These are phyloP conservation scores for Dactylorhiza incarnata DNA, from an alignment of 106 monocot species.

Conservation along the genomic window DNA sequence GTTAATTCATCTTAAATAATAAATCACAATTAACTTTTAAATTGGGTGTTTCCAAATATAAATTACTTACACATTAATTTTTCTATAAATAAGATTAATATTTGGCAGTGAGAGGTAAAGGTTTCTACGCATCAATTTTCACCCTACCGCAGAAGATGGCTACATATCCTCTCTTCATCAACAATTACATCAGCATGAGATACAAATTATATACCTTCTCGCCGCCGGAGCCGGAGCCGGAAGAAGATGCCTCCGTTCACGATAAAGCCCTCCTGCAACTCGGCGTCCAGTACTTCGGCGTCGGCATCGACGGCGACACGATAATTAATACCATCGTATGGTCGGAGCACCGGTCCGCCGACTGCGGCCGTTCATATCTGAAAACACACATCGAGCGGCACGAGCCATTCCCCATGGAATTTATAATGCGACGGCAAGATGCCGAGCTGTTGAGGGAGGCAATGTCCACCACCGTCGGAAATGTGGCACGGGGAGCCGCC, in stretches of 20 bases:
- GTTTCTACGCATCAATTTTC: no score
- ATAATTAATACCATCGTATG: background rate
- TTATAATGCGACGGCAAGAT: background rate
- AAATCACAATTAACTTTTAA: no score
- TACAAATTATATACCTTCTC: background rate
- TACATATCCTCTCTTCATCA: background rate
- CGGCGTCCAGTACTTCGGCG: background rate
- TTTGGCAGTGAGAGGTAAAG: no score
- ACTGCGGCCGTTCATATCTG: background rate
- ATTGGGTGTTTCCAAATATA: no score
- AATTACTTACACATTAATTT: no score
- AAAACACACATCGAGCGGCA: background rate
- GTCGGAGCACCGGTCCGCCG: background rate
- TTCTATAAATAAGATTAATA: no score
- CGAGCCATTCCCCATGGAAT: background rate
- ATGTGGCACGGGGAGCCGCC: background rate
- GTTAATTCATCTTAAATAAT: no score
- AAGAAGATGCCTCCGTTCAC: no score
- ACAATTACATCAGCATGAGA: background rate
- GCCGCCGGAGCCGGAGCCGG: background rate
- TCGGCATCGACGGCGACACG: background rate
- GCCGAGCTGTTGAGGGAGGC: background rate
- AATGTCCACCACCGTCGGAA: background rate
- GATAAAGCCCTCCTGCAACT: background rate
- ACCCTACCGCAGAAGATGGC: no score